Conservation (phyloP, 1,284 basidiomycete species). For the Cutaneotrichosporon dermatis region DNA sequence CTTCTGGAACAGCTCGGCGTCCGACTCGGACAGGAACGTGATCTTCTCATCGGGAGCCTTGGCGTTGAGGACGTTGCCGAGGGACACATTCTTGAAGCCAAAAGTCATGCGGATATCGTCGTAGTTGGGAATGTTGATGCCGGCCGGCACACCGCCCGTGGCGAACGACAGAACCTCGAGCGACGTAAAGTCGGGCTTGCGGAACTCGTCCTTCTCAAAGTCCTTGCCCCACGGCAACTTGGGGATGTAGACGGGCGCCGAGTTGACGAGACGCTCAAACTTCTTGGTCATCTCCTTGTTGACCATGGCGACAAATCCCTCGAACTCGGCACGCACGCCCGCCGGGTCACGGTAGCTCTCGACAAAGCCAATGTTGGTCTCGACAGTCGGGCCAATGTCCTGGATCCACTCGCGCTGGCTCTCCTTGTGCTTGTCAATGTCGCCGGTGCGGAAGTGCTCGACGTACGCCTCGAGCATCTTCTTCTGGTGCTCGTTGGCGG, state of each 20-base stretch:
- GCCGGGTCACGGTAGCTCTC: slow-evolving; percentile 59
- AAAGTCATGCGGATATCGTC: slow-evolving; percentile 16
- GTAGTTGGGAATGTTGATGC: slow-evolving; percentile 17
- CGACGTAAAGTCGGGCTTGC: slow-evolving; percentile 72
- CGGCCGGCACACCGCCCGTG: slow-evolving; percentile 19
- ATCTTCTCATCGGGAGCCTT: slow-evolving; percentile 23
- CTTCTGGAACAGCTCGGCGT: slow-evolving; percentile 13
- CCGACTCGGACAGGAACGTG: slow-evolving; percentile 16
- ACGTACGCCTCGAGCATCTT: slow-evolving; percentile 74
- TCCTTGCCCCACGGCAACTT: slow-evolving; percentile 73
- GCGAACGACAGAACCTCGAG: slow-evolving; percentile 28
- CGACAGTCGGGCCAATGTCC: slow-evolving; percentile 79
- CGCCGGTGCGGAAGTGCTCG: slow-evolving; percentile 70
- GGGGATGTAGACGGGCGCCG: slow-evolving; percentile 71
- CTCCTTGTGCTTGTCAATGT: slow-evolving; percentile 69
- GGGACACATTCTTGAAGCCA: slow-evolving; percentile 22
- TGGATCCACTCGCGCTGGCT: slow-evolving; percentile 75
- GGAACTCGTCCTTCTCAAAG: slow-evolving; percentile 67
- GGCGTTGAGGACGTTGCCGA: slow-evolving; percentile 21
- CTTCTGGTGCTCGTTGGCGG: slow-evolving; percentile 65
- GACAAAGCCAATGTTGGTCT: slow-evolving; percentile 52
- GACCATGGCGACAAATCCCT: slow-evolving; percentile 83
- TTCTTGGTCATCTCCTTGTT: slow-evolving; percentile 74
- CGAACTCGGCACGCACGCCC: slow-evolving; percentile 65
- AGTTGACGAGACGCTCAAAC: slow-evolving; percentile 68